Percentiles rank a stretch among this genome's conserved stretches.
Conservation (phyloP, 805 yeast species). For the Candida sanyiensis region DNA sequence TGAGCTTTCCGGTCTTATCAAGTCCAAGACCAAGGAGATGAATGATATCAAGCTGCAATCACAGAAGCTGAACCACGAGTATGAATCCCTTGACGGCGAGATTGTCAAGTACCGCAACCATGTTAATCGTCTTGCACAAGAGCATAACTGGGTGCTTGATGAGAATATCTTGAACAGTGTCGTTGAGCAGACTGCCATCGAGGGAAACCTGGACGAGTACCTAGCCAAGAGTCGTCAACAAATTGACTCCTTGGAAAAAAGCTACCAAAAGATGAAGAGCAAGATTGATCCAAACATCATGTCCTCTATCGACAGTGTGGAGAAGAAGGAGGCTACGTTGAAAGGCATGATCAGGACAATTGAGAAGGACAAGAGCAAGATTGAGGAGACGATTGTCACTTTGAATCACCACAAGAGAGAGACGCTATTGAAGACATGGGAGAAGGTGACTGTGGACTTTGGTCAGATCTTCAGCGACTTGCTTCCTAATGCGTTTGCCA, state of each 20-base stretch:
- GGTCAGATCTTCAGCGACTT: slow-evolving; percentile 86
- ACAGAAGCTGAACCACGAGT: slow-evolving; percentile 50
- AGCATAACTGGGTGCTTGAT: slow-evolving; percentile 72
- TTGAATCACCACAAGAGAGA: slow-evolving; percentile 81
- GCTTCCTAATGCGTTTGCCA: slow-evolving; percentile 85
- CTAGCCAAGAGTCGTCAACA: slow-evolving; percentile 57
- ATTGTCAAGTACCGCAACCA: slow-evolving; percentile 33
- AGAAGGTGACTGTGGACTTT: slow-evolving; percentile 81
- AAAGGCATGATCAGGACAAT: slow-evolving; percentile 79
- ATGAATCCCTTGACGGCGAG: slow-evolving; percentile 41
- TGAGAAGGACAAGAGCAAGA: slow-evolving; percentile 82
- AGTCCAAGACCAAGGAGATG: slow-evolving; percentile 34
- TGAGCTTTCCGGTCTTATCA: slow-evolving; percentile 46
- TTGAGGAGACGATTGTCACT: slow-evolving; percentile 78
- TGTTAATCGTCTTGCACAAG: slow-evolving; percentile 42
- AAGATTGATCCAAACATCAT: slow-evolving; percentile 81
- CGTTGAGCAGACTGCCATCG: slow-evolving; percentile 55
- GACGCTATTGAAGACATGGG: slow-evolving; percentile 78
- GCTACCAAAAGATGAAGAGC: slow-evolving; percentile 64
- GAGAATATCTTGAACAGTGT: slow-evolving; percentile 49
- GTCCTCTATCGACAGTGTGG: slow-evolving; percentile 89
- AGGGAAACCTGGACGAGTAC: slow-evolving; percentile 57
- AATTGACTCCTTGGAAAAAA: slow-evolving; percentile 48
- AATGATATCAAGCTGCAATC: slow-evolving; percentile 45
- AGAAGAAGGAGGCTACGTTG: slow-evolving; percentile 74